These are phyloP conservation scores for Venturia pyrina DNA, from an alignment of 2,329 filamentous ascomycete species.

Conservation along the genomic window DNA sequence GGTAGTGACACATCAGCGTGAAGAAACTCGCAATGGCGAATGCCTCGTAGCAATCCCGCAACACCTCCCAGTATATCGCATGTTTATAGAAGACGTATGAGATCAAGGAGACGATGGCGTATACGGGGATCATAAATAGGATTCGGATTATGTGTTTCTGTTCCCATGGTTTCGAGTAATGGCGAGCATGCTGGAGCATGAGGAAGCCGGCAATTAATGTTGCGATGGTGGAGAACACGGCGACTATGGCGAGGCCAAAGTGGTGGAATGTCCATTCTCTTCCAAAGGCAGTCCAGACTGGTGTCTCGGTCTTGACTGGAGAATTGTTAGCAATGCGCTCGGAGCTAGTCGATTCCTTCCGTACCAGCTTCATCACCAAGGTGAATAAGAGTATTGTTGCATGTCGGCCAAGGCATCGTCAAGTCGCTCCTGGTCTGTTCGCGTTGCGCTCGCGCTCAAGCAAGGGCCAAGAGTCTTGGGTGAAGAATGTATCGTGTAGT, in stretches of 20 bases:
- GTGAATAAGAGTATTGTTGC: conserved; percentile 8
- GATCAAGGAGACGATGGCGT: conserved; percentile 63
- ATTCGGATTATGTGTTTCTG: conserved; percentile 72
- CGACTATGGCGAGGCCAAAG: conserved; percentile 42
- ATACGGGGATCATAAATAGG: conserved; percentile 78
- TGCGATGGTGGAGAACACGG: conserved; percentile 42
- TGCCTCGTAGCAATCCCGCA: conserved; percentile 80
- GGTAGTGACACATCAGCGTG: conserved; percentile 69
- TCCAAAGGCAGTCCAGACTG: conserved; percentile 31
- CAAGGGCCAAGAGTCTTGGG: conserved; percentile 1
- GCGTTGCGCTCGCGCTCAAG: not conserved
- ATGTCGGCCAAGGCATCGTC: not conserved
- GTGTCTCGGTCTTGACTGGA: conserved; percentile 28
- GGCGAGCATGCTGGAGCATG: conserved; percentile 47
- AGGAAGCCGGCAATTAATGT: conserved; percentile 42
- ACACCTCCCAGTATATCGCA: conserved; percentile 69
- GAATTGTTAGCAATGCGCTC: not conserved
- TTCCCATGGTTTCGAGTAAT: conserved; percentile 50
- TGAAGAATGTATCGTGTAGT: not conserved
- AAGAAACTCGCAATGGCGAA: conserved; percentile 86
- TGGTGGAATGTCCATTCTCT: conserved; percentile 46
- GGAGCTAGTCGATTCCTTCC: not conserved
- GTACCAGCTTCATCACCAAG: conserved; percentile 9
- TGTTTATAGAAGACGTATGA: conserved; percentile 66
- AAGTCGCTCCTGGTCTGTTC: not conserved